Percentiles rank a stretch among this genome's conserved stretches.
These are phyloP conservation scores for Phoma sp. DNA, from an alignment of 2,329 filamentous ascomycete genomes.

Conservation along the genomic window DNA sequence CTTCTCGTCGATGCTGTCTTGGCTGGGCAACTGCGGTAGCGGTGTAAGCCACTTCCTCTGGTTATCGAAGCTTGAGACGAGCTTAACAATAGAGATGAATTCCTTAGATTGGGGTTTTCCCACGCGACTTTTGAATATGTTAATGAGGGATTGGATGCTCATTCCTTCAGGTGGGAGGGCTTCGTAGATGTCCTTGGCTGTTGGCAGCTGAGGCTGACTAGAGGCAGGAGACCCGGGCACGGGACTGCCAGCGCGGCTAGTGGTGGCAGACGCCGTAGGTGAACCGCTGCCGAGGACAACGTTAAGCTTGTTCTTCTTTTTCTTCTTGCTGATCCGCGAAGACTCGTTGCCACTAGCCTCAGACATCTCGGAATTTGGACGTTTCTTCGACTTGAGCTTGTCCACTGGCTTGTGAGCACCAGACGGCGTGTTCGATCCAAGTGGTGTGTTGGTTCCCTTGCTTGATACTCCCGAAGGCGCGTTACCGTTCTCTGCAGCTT, in stretches of 20 bases:
- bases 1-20: conserved; percentile 34
- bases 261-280: conserved; percentile 65
- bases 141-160: conserved; percentile 49
- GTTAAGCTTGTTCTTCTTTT: conserved; percentile 62
- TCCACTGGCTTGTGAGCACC: conserved; percentile 60
- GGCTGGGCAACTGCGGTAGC: conserved; percentile 37
- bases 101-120: conserved; percentile 42
- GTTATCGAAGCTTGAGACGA: conserved; percentile 42
- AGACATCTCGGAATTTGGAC: conserved; percentile 82
- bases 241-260: conserved; percentile 60
- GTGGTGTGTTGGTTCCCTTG: conserved; percentile 72
- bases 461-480: conserved; percentile 62
- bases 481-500: conserved; percentile 56
- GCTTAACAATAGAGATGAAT: conserved; percentile 55
- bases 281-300: conserved; percentile 59
- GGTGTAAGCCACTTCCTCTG: conserved; percentile 38
- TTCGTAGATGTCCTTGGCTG: conserved; percentile 53
- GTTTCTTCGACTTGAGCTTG: conserved; percentile 68
- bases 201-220: conserved; percentile 43
- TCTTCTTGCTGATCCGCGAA: conserved; percentile 71
- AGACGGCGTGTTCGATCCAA: conserved; percentile 41
- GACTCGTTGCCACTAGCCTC: conserved; percentile 94
- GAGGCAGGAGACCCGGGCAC: conserved; percentile 38
- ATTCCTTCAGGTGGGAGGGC: conserved; percentile 54
- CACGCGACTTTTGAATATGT: conserved; percentile 50